phyloP scores from a whole-genome alignment of 805 yeast species.

The Candida suzukii region DNA sequence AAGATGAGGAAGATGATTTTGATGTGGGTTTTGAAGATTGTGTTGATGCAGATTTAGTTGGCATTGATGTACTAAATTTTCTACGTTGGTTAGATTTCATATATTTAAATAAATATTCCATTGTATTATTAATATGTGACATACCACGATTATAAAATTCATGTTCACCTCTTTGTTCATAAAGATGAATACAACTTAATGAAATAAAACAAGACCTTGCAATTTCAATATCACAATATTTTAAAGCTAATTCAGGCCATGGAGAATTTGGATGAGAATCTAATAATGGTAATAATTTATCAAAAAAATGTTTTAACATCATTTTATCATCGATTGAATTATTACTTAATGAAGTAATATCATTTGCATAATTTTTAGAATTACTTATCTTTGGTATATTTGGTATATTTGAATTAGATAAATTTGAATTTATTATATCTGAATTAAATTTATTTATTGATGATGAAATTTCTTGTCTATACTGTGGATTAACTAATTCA shows the following conservation, averaged over 20 bases:
- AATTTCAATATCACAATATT: slow-evolving; percentile 50
- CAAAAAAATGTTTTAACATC: slow-evolving; percentile 50
- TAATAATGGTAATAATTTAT: slow-evolving; percentile 41
- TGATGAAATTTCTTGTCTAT: not conserved
- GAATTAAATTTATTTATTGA: no score
- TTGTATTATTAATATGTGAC: slow-evolving; percentile 46
- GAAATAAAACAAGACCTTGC: slow-evolving; percentile 54
- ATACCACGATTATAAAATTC: slow-evolving; percentile 47
- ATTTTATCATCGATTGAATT: slow-evolving; percentile 40
- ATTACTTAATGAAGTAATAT: not conserved
- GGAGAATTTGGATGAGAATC: slow-evolving; percentile 58
- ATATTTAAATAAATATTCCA: slow-evolving; percentile 45
- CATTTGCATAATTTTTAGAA: not conserved
- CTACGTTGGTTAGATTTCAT: slow-evolving; percentile 19
- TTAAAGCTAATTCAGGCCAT: slow-evolving; percentile 53
- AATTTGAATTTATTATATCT: no score
- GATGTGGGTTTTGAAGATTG: not conserved
- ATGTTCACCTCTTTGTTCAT: slow-evolving; percentile 44
- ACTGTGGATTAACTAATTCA: not conserved
- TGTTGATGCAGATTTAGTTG: slow-evolving; percentile 2
- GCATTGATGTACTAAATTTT: not conserved
- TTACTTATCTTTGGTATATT: no score
- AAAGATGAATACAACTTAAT: slow-evolving; percentile 49
- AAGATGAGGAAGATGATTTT: not conserved
- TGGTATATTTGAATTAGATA: no score